Conservation (phyloP, 2,329 filamentous ascomycete genomes). For the Ophiobolus disseminans region DNA sequence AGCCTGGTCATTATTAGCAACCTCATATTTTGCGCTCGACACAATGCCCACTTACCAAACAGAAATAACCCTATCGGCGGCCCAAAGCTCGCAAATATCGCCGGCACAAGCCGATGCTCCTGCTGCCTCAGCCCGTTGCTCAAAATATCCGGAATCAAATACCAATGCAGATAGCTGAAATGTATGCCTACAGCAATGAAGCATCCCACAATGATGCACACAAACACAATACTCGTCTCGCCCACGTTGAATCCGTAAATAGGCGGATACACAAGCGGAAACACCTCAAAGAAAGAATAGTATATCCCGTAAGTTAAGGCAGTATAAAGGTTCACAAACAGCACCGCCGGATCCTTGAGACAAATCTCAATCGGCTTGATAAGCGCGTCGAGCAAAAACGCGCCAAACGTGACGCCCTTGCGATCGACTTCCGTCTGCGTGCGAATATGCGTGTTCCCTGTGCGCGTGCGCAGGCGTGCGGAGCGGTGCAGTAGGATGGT, state of each 20-base stretch:
- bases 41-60: slow-evolving; percentile 12
- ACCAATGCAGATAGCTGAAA: slow-evolving; percentile 23
- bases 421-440: slow-evolving; percentile 71
- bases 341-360: slow-evolving; percentile 47
- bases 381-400: slow-evolving; percentile 62
- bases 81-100: slow-evolving; percentile 14
- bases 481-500: slow-evolving; percentile 69
- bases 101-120: slow-evolving; percentile 21
- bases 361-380: slow-evolving; percentile 62
- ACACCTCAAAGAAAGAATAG: slow-evolving; percentile 34
- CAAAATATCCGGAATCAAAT: slow-evolving; percentile 20
- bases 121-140: slow-evolving; percentile 16
- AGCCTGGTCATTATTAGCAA: slow-evolving; percentile 34
- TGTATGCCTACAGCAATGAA: slow-evolving; percentile 26
- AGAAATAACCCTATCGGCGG: slow-evolving; percentile 25
- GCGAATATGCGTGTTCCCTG: slow-evolving; percentile 63
- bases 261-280: slow-evolving; percentile 28
- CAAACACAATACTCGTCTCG: slow-evolving; percentile 21
- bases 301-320: slow-evolving; percentile 33
- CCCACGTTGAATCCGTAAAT: slow-evolving; percentile 32
- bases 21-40: not conserved
- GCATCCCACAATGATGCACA: slow-evolving; percentile 27
- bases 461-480: slow-evolving; percentile 66
- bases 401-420: slow-evolving; percentile 57
- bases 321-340: slow-evolving; percentile 25